A percentile compares a stretch with the other conserved stretches of the same genome.
phyloP scores from a whole-genome alignment of 306 rosid genomes.

The Citrullus colocynthis region DNA sequence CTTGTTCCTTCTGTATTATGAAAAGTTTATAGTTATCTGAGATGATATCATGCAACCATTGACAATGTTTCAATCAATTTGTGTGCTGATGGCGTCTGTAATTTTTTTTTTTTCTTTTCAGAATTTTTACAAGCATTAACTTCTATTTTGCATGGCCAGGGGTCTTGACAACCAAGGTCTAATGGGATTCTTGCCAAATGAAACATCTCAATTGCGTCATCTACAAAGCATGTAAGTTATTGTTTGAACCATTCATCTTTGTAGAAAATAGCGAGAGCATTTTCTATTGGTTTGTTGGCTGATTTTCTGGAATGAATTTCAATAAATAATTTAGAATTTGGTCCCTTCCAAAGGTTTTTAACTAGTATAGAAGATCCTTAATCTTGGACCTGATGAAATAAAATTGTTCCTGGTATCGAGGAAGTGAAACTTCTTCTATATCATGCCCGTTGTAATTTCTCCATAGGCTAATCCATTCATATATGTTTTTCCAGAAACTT shows the following conservation, averaged over 20 bases:
- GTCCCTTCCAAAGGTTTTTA: neutral
- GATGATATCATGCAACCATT: neutral
- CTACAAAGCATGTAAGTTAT: slow-evolving; percentile 69
- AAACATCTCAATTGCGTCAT: slow-evolving; percentile 57
- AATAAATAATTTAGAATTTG: neutral
- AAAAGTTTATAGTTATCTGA: neutral
- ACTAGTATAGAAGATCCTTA: neutral
- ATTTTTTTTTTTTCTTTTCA: neutral
- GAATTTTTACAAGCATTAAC: slow-evolving; percentile 15
- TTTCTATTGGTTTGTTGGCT: neutral
- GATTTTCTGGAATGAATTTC: neutral
- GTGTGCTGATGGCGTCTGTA: neutral
- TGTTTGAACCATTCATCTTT: neutral
- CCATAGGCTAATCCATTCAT: slow-evolving; percentile 10
- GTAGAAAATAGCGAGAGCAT: neutral
- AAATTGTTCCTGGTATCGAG: neutral
- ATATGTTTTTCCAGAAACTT: slow-evolving; percentile 46
- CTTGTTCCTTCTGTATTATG: neutral
- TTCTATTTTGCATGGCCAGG: slow-evolving; percentile 41
- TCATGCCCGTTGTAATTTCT: neutral
- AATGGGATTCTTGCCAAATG: slow-evolving; percentile 66
- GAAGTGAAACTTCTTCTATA: neutral
- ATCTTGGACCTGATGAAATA: neutral
- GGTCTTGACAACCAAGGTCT: slow-evolving; percentile 92
- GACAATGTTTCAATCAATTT: neutral